A percentile compares a stretch with the other conserved stretches of the same genome.
Evolutionary conservation across 495 filamentous ascomycete species (phyloP).

Genomic region (Penicillium angulare): DNA sequence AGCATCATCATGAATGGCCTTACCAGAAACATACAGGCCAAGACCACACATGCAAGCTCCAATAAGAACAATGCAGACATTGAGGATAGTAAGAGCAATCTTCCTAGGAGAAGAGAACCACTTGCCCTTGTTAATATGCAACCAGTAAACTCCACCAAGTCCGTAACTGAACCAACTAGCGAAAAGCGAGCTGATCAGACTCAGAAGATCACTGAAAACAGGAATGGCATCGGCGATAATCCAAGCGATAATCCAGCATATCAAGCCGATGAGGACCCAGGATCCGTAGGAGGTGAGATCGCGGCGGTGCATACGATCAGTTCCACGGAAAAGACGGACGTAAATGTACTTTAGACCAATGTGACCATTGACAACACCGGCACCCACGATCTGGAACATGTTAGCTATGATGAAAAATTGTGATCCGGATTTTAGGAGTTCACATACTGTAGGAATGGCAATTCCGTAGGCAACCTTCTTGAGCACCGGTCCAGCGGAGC

Average conservation of each 20-base stretch:
- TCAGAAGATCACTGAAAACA: slow-evolving; percentile 65
- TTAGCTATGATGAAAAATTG: background rate
- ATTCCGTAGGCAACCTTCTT: slow-evolving; percentile 72
- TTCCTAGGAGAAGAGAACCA: slow-evolving; percentile 36
- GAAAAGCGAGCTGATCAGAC: slow-evolving; percentile 40
- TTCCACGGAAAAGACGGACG: slow-evolving; percentile 56
- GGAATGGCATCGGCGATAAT: slow-evolving; percentile 72
- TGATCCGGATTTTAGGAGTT: background rate
- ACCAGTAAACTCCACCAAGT: slow-evolving; percentile 44
- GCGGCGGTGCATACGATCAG: slow-evolving; percentile 56
- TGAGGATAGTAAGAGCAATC: slow-evolving; percentile 35
- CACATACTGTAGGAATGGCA: slow-evolving; percentile 61
- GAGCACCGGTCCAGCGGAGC: slow-evolving; percentile 59
- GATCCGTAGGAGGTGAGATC: slow-evolving; percentile 40
- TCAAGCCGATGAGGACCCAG: slow-evolving; percentile 57
- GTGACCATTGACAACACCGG: slow-evolving; percentile 59
- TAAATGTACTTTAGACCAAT: slow-evolving; percentile 63
- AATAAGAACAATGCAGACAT: slow-evolving; percentile 30
- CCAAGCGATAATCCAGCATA: slow-evolving; percentile 64
- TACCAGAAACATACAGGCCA: slow-evolving; percentile 39
- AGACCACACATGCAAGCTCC: slow-evolving; percentile 38
- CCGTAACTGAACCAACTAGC: slow-evolving; percentile 44
- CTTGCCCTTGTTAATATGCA: slow-evolving; percentile 38
- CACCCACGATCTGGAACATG: slow-evolving; percentile 32
- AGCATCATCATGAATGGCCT: slow-evolving; percentile 30